Percentiles rank a stretch among this genome's conserved stretches.
Evolutionary conservation across 306 rosid genomes (phyloP).

Genomic region (Inga laurina): DNA sequence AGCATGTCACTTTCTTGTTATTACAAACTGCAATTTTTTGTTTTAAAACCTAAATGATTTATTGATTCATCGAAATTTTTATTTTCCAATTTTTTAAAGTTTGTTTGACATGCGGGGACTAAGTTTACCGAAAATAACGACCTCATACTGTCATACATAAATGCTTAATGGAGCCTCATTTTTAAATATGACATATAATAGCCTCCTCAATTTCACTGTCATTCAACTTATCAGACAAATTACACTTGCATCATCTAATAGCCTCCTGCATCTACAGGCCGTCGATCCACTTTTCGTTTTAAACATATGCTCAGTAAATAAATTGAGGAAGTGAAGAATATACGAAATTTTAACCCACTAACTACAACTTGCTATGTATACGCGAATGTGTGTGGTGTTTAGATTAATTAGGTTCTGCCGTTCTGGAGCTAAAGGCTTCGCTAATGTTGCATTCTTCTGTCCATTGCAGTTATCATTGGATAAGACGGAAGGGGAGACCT

Average conservation of each 20-base stretch:
- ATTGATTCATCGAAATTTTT: not conserved
- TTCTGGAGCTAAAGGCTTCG: slow-evolving; percentile 1
- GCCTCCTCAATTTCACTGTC: slow-evolving; percentile 5
- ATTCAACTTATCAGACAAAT: not conserved
- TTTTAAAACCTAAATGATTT: not conserved
- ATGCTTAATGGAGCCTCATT: not conserved
- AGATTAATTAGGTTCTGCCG: slow-evolving; percentile 13
- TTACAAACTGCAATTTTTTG: not conserved
- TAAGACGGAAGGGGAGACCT: slow-evolving; percentile 89
- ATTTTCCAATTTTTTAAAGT: not conserved
- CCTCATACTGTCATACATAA: not conserved
- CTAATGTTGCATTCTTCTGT: slow-evolving; percentile 21
- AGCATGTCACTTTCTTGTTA: not conserved
- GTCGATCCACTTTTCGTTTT: not conserved
- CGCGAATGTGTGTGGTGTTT: not conserved
- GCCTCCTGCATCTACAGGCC: not conserved
- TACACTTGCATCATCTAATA: not conserved
- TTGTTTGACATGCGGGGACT: not conserved
- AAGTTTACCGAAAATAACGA: not conserved
- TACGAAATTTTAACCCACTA: not conserved
- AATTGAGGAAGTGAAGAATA: not conserved
- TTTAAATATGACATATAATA: not conserved
- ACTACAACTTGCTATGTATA: not conserved
- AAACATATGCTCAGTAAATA: not conserved
- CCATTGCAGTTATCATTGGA: slow-evolving; percentile 92